These are phyloP conservation scores for Neonothopanus nambi DNA, from an alignment of 1,284 basidiomycete genomes.

Conservation along the genomic window DNA sequence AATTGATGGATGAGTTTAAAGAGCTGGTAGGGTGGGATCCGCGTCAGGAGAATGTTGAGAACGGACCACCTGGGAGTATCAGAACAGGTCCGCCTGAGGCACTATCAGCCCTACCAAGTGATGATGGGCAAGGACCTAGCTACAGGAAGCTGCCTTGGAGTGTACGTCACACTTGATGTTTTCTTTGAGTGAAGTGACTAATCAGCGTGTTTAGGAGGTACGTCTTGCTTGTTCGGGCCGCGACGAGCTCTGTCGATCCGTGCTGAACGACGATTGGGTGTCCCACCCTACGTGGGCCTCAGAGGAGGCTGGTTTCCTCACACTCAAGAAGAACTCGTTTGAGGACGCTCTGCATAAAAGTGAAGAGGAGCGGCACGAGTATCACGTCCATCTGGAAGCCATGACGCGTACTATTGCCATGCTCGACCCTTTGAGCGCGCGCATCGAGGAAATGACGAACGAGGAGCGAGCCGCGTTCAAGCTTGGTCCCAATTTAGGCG, in stretches of 20 bases:
- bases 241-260: constrained; percentile 93
- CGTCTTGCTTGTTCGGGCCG: constrained; percentile 91
- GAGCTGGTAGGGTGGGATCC: constrained; percentile 82
- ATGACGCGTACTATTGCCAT: constrained; percentile 90
- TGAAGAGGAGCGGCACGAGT: constrained; percentile 98
- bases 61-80: constrained; percentile 77
- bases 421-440: constrained; percentile 85
- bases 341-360: constrained; percentile 96
- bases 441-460: constrained; percentile 87
- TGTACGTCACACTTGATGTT: constrained; percentile 49
- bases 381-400: constrained; percentile 95
- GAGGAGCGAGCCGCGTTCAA: constrained; percentile 87
- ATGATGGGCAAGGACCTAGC: constrained; percentile 82
- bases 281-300: constrained; percentile 98
- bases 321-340: constrained; percentile 96
- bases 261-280: constrained; percentile 97
- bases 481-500: constrained; percentile 88
- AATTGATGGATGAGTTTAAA: constrained; percentile 87
- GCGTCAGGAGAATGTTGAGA: constrained; percentile 64
- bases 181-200: constrained; percentile 4
- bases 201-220: constrained; percentile 64
- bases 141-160: constrained; percentile 89
- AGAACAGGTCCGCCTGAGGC: constrained; percentile 69
- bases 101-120: constrained; percentile 65
- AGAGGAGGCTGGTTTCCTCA: constrained; percentile 91